Percentiles rank a stretch among this genome's conserved stretches.
Evolutionary conservation across 306 rosid species (phyloP).

Genomic region (Vachellia collinsii): DNA sequence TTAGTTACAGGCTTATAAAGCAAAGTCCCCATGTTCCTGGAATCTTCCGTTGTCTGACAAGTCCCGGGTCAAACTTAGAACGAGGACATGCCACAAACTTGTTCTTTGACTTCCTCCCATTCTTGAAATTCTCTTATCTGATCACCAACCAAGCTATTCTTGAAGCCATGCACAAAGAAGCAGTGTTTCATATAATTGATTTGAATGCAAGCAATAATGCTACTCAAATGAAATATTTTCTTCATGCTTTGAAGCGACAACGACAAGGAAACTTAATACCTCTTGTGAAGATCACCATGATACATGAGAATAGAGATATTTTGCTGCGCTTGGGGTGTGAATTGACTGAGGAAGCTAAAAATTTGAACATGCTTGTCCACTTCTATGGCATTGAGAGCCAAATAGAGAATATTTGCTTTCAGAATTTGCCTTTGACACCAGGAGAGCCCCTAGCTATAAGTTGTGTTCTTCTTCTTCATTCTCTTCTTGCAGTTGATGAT

Average conservation of each 20-base stretch:
- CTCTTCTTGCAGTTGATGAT: conserved; percentile 57
- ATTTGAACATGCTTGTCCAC: conserved; percentile 51
- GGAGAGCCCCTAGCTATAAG: conserved; percentile 81
- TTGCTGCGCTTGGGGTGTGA: conserved; percentile 49
- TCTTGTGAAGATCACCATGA: conserved; percentile 55
- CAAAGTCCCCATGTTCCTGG: neutral
- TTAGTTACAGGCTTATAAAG: conserved; percentile 38
- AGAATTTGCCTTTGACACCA: conserved; percentile 55
- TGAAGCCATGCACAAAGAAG: conserved; percentile 61
- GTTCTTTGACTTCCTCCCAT: conserved; percentile 33
- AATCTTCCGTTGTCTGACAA: neutral
- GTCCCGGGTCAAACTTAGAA: conserved; percentile 12
- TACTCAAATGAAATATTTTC: conserved; percentile 56
- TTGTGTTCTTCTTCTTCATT: conserved; percentile 63
- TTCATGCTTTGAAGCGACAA: conserved; percentile 47
- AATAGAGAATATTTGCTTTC: conserved; percentile 58
- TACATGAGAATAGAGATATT: conserved; percentile 62
- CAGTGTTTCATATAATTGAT: conserved; percentile 65
- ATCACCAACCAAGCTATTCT: conserved; percentile 65
- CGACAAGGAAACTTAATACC: conserved; percentile 48
- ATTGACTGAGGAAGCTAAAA: conserved; percentile 57
- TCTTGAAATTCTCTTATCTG: conserved; percentile 52
- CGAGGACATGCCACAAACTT: neutral
- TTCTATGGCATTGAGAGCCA: conserved; percentile 52
- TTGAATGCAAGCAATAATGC: conserved; percentile 47